Base-by-base conservation (phyloP, 768 basidiomycete species). In the Cystobasidium onofrii region DNA sequence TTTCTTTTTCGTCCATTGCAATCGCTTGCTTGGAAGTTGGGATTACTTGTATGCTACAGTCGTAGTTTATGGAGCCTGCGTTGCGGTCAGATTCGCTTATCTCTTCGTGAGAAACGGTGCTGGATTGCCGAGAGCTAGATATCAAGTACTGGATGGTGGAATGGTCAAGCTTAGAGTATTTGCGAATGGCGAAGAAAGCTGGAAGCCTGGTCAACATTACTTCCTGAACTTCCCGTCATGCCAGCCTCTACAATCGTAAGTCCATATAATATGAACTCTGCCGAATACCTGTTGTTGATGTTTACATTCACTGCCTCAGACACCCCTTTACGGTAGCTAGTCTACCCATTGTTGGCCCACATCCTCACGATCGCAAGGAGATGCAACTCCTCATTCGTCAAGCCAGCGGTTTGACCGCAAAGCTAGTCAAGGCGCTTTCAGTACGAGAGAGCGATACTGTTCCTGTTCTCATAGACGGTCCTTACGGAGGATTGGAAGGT, bases 1-100 rank as follows among this genome's bases (percentile, higher is more conserved):
- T 0, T 79, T 79, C 70, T 79, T 80, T 76, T 80, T 77, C 75
- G 73, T 78, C 25, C 79, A 80, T 73, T 79, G 77, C 73, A 78
- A 80, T 64, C 66, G 65, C 10, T 64, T 76, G 23, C 63, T 73
- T 31, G 55, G 39, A 25, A 74, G 73, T 52, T 77, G 77, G 77
- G 75, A 76, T 70, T 80, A 79, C 73, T 52, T 80, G 34, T 78
- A 73, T 54, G 78, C 76, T 3, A 78, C 79, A 1, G 76, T 76
- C 7, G 76, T 70, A 0, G 29, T 78, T 41, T 78, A 76, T 64
- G 27, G 64, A 27, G 61, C 69, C 12, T 76, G 75, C 13, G 65
- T 78, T 34, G 44, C 76, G 34, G 57, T 76, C n/a, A 75, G 79
- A 13, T 78, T 79, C 76, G 73, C 64, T n/a, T 70, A 76, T 52